Percentiles rank a stretch among this genome's conserved stretches.
Conservation (phyloP, 768 basidiomycete species). For the Lyophyllum decastes region DNA sequence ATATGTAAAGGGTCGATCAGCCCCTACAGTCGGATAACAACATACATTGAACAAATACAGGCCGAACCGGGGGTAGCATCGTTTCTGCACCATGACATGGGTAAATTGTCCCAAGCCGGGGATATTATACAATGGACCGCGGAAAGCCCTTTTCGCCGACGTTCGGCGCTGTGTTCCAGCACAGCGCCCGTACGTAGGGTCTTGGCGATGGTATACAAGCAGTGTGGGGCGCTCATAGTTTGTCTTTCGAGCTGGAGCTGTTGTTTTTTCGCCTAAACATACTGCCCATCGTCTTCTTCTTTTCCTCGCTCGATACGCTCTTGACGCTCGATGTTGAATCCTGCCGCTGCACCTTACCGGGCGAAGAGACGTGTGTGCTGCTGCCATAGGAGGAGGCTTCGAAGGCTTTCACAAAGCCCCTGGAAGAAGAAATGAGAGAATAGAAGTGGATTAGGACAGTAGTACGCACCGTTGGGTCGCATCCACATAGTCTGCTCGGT, state of each 20-base stretch:
- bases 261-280: not conserved
- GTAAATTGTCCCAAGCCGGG: not conserved
- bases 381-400: conserved; percentile 46
- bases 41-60: not conserved
- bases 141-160: not conserved
- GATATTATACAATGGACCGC: not conserved
- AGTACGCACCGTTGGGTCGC: conserved; percentile 66
- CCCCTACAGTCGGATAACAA: not conserved
- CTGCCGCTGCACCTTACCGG: not conserved
- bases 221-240: not conserved
- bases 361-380: conserved; percentile 15
- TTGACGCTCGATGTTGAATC: conserved; percentile 2
- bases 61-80: not conserved
- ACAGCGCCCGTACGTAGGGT: not conserved
- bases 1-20: no score
- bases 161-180: not conserved
- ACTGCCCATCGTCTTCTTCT: conserved; percentile 7
- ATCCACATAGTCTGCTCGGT: conserved; percentile 67
- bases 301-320: not conserved
- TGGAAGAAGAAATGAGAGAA: conserved; percentile 19
- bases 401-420: conserved; percentile 56
- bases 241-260: conserved; percentile 2
- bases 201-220: not conserved
- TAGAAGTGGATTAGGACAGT: not conserved
- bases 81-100: not conserved